Evolutionary conservation across 768 basidiomycete genomes (phyloP).

Genomic region (Trametes cubensis): DNA sequence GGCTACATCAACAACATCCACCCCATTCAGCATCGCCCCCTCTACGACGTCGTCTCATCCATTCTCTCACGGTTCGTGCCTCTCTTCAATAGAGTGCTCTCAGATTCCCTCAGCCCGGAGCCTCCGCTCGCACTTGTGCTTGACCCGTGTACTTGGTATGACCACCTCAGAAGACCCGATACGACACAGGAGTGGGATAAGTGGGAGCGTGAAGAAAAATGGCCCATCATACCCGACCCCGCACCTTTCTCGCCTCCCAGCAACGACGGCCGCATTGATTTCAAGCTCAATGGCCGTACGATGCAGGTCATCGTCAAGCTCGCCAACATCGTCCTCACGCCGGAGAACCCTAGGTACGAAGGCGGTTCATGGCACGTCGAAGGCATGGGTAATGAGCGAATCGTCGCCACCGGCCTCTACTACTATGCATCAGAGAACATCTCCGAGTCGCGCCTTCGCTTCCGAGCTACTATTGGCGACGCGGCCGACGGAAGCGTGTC

Average conservation of each 20-base stretch:
- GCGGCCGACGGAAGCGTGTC: not conserved
- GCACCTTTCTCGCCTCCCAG: slow-evolving; percentile 18
- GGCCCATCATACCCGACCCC: slow-evolving; percentile 24
- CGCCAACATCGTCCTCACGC: too few species aligned
- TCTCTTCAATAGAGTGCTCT: slow-evolving; percentile 32
- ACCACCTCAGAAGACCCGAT: not conserved
- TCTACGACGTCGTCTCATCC: slow-evolving; percentile 25
- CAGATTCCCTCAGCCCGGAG: slow-evolving; percentile 3
- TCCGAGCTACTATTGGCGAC: slow-evolving; percentile 33
- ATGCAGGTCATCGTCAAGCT: too few species aligned
- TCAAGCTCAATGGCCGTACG: too few species aligned
- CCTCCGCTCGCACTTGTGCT: not conserved
- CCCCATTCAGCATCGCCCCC: slow-evolving; percentile 20
- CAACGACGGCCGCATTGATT: too few species aligned
- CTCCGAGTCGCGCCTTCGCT: slow-evolving; percentile 35
- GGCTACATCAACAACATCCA: slow-evolving; percentile 36
- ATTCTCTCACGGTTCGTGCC: slow-evolving; percentile 29
- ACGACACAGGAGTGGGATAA: too few species aligned
- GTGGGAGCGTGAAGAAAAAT: not conserved
- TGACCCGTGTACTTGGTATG: slow-evolving; percentile 3
- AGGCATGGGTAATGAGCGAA: slow-evolving; percentile 22
- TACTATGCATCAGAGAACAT: slow-evolving; percentile 40
- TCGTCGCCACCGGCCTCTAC: slow-evolving; percentile 24
- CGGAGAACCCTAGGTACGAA: too few species aligned
- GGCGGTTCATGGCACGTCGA: too few species aligned